These are phyloP conservation scores for Ustilago cynodontis DNA, from an alignment of 1,284 basidiomycete species.

Conservation along the genomic window DNA sequence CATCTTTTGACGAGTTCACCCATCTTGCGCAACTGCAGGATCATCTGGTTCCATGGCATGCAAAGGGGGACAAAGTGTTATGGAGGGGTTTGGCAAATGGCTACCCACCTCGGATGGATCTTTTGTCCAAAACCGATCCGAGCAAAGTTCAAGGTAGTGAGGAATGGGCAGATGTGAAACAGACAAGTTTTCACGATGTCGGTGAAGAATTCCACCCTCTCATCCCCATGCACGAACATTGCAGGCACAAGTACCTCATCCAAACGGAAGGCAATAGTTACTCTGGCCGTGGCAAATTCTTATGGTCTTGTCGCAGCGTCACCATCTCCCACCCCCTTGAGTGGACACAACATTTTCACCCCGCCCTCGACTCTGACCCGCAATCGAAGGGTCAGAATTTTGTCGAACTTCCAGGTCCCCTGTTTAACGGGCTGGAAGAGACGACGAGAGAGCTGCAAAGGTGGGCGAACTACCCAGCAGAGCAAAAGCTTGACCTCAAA, in stretches of 20 bases:
- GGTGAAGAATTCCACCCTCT: conserved; percentile 38
- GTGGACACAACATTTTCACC: conserved; percentile 65
- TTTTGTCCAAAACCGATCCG: conserved; percentile 36
- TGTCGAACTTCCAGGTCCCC: conserved; percentile 41
- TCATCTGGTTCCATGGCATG: conserved; percentile 32
- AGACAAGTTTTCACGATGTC: conserved; percentile 53
- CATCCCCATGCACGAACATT: conserved; percentile 54
- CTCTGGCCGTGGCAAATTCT: conserved; percentile 52
- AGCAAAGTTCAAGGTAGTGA: conserved; percentile 12
- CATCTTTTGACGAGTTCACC: conserved; percentile 52
- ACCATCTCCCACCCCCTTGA: conserved; percentile 50
- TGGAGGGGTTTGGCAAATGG: conserved; percentile 53
- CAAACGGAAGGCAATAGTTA: conserved; percentile 64
- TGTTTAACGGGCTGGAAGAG: conserved; percentile 48
- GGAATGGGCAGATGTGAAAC: conserved; percentile 54
- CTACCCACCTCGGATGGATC: conserved; percentile 43
- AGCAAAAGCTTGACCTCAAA: conserved; percentile 1
- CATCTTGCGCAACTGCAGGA: conserved; percentile 37
- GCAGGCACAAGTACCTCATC: conserved; percentile 54
- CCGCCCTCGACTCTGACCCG: conserved; percentile 45
- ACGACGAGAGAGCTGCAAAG: conserved; percentile 20
- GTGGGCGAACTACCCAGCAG: not conserved
- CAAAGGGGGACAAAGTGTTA: conserved; percentile 37
- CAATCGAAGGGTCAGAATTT: conserved; percentile 38
- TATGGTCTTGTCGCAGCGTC: conserved; percentile 48